Conservation (phyloP, 2,329 filamentous ascomycete species). For the Fusarium duplospermum region DNA sequence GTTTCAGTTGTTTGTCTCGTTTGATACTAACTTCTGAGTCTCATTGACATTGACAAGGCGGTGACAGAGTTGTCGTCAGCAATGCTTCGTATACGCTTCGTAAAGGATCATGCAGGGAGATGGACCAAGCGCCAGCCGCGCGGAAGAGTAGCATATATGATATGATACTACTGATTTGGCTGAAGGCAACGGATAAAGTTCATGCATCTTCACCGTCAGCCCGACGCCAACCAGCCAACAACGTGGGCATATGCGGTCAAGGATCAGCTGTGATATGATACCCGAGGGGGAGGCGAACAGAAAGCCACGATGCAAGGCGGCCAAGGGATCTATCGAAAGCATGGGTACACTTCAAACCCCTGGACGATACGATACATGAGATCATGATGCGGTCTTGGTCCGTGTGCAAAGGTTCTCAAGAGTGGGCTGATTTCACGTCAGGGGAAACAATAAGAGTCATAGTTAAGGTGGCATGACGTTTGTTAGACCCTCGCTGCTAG, state of each 20-base stretch:
- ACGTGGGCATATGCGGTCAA: slow-evolving; percentile 16
- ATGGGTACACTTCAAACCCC: not conserved
- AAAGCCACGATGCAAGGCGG: slow-evolving; percentile 7
- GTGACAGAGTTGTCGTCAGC: not conserved
- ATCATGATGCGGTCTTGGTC: slow-evolving; percentile 9
- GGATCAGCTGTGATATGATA: slow-evolving; percentile 21
- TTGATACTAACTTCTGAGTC: not conserved
- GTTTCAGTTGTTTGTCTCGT: too few relatives aligned
- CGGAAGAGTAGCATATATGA: not conserved
- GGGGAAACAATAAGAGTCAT: not conserved
- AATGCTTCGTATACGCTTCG: not conserved
- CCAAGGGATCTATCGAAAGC: not conserved
- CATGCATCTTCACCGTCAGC: slow-evolving; percentile 4
- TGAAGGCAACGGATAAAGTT: slow-evolving; percentile 10
- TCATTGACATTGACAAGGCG: not conserved
- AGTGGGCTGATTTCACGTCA: slow-evolving; percentile 13
- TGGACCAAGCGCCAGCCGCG: not conserved
- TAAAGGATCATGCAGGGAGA: not conserved
- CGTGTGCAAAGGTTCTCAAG: not conserved
- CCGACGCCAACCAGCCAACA: not conserved
- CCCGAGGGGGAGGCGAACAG: slow-evolving; percentile 10
- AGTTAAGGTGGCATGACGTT: slow-evolving; percentile 11
- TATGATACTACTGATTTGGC: slow-evolving; percentile 1
- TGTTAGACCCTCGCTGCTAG: not conserved
- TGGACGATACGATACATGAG: slow-evolving; percentile 7